These are phyloP conservation scores for Syncephalastrum sp. DNA, from an alignment of 371 early-diverging fungal species.

Conservation along the genomic window DNA sequence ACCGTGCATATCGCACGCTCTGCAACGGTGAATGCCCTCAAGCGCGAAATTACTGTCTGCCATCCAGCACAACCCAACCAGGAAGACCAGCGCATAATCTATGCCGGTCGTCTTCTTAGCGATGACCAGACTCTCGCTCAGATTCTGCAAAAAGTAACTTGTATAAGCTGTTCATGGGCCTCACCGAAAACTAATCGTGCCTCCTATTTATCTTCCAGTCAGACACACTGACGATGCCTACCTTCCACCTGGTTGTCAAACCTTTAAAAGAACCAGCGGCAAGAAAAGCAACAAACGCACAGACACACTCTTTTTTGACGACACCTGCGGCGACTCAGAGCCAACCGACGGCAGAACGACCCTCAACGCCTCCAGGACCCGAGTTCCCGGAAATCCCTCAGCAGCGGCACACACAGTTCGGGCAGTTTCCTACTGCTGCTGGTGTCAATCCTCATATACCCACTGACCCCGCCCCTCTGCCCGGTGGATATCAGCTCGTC, in stretches of 20 bases:
- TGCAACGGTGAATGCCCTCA: slow-evolving; percentile 27
- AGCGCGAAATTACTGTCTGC: slow-evolving; percentile 24
- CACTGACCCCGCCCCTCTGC: slow-evolving; percentile 22
- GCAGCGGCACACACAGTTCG: no score
- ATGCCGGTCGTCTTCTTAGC: slow-evolving; percentile 33
- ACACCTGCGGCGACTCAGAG: no score
- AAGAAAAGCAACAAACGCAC: slow-evolving; percentile 1
- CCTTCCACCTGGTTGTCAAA: slow-evolving; percentile 50
- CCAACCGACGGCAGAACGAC: no score
- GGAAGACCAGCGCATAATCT: slow-evolving; percentile 43
- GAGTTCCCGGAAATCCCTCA: no score
- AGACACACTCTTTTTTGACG: background rate
- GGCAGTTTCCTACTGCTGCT: no score
- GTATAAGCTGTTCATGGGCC: background rate
- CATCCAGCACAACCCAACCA: slow-evolving; percentile 40
- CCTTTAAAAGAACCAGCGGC: slow-evolving; percentile 18
- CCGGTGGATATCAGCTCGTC: slow-evolving; percentile 45
- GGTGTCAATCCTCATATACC: no score
- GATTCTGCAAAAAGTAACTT: slow-evolving; percentile 32
- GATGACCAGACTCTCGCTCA: slow-evolving; percentile 24
- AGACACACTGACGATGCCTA: slow-evolving; percentile 23
- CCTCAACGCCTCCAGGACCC: no score
- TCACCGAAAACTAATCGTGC: background rate
- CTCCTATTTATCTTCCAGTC: slow-evolving; percentile 11
- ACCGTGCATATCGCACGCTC: slow-evolving; percentile 13